These are phyloP conservation scores for Annulohypoxylon moriforme DNA, from an alignment of 495 filamentous ascomycete species.

Conservation along the genomic window DNA sequence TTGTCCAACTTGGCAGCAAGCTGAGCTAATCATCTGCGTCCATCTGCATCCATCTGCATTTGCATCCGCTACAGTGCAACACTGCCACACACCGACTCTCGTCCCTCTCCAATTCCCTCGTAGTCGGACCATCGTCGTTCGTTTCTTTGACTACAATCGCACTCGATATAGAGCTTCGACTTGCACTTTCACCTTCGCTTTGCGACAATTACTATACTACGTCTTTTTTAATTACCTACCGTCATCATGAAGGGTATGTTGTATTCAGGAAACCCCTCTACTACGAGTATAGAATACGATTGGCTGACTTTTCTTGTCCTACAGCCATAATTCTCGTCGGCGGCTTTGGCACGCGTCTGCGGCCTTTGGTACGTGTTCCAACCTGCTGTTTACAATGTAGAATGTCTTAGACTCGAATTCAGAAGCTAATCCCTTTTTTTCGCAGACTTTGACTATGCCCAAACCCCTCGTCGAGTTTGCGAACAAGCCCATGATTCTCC, in stretches of 20 bases:
- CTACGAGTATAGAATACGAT: not conserved
- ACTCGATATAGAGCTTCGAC: conserved; percentile 1
- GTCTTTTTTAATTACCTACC: conserved; percentile 9
- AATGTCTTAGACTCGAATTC: conserved; percentile 17
- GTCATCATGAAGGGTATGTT: conserved; percentile 59
- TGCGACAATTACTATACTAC: conserved; percentile 3
- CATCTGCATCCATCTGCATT: not conserved
- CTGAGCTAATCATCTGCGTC: conserved; percentile 6
- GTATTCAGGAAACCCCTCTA: not conserved
- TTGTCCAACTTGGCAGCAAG: conserved; percentile 5
- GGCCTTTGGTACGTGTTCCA: conserved; percentile 85
- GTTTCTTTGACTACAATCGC: conserved; percentile 24
- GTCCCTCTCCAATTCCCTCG: not conserved
- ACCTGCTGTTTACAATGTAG: conserved; percentile 1
- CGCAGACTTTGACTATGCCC: conserved; percentile 94
- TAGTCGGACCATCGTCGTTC: conserved; percentile 27
- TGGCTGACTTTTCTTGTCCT: conserved; percentile 47
- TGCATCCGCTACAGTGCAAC: not conserved
- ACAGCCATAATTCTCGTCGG: conserved; percentile 98
- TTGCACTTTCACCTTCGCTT: conserved; percentile 18
- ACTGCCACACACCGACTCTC: conserved; percentile 26
- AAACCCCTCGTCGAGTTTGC: conserved; percentile 98
- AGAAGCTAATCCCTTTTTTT: conserved; percentile 43
- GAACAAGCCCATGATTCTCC: conserved; percentile 98
- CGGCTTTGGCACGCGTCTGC: conserved; percentile 97